A percentile compares a stretch with the other conserved stretches of the same genome.
Evolutionary conservation across 2,329 filamentous ascomycete species (phyloP).

Genomic region (Trichoderma guizhouense): DNA sequence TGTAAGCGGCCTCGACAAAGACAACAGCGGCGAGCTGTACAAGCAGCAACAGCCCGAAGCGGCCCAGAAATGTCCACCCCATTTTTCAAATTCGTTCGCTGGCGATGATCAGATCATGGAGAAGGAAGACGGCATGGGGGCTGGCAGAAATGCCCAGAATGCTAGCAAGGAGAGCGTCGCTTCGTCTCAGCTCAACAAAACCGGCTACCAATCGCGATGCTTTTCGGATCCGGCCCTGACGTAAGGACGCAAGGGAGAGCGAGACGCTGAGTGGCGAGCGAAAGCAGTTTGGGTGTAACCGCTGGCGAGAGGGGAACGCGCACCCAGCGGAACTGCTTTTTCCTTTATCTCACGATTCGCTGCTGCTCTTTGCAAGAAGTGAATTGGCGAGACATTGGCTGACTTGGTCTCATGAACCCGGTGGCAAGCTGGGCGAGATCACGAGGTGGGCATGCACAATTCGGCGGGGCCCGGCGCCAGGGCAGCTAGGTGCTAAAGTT

Average conservation of each 20-base stretch:
- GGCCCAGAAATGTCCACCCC: background rate
- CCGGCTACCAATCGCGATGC: background rate
- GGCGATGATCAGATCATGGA: conserved; percentile 8
- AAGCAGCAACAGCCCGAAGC: conserved; percentile 8
- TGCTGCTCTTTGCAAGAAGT: background rate
- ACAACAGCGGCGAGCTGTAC: background rate
- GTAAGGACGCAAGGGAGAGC: background rate
- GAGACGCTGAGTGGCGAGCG: background rate
- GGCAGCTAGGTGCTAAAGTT: background rate
- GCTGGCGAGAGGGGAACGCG: background rate
- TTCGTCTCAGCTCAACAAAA: background rate
- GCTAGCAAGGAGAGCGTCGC: background rate
- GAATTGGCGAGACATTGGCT: background rate
- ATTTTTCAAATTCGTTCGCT: conserved; percentile 5
- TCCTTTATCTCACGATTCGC: background rate
- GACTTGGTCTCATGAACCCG: conserved; percentile 11
- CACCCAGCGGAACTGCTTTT: background rate
- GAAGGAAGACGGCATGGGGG: background rate
- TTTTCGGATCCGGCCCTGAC: background rate
- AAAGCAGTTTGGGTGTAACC: background rate
- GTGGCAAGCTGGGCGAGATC: conserved; percentile 13
- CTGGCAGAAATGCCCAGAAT: background rate
- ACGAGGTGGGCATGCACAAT: conserved; percentile 16
- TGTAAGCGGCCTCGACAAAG: conserved; percentile 1
- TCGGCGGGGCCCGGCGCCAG: conserved; percentile 4